Base-by-base conservation (phyloP, 139 green algal genomes). In the Volvox reticuliferus region DNA sequence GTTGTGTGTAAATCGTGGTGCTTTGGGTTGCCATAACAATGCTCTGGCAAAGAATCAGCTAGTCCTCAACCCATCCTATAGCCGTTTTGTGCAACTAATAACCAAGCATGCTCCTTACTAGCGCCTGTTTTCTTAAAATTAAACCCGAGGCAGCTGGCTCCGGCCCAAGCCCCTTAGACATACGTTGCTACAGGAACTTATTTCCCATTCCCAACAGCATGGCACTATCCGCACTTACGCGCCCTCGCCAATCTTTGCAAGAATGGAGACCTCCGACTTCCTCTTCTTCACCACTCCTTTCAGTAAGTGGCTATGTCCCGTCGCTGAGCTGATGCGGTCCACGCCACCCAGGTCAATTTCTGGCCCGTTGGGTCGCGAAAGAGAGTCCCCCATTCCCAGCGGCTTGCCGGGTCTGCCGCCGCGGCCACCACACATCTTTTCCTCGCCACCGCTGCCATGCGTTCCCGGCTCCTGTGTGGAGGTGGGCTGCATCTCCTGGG, bases 181-280 rank as follows among this genome's bases (percentile, higher is more conserved):
- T 55, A 9, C 9, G 44, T 9, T 9, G 44, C 44, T 55, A 55
- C 44, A 5, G 44, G 44, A 55, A 55, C 44, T 55, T 9, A 55
- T 5, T n/a, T n/a, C 44, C 44, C 44, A 55, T 55, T 55, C 5
- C 44, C 5, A 55, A 55, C 9, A 14, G 44, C 44, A 55, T 9
- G 9, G 2, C 65, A 5, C 21, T 73, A 12, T 28, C 65, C 65
- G 16, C n/a, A 90, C 86, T 90, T 69, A 90, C 65, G 94, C 94
- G 13, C 96, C 96, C 92, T 98, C 96, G 21, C 96, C 96, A 82
- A 98, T 97, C 86, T 96, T 95, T 13, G 82, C 79, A 37, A 97
- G 85, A 28, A 96, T 93, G 12, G 77, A 92, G 12, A 98, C 93
- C 75, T 96, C 89, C 2, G 69, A 62, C 35, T 87, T 89, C 6